These are phyloP conservation scores for Trypanosoma congolense DNA, from an alignment of 208 protist species.

Conservation along the genomic window DNA sequence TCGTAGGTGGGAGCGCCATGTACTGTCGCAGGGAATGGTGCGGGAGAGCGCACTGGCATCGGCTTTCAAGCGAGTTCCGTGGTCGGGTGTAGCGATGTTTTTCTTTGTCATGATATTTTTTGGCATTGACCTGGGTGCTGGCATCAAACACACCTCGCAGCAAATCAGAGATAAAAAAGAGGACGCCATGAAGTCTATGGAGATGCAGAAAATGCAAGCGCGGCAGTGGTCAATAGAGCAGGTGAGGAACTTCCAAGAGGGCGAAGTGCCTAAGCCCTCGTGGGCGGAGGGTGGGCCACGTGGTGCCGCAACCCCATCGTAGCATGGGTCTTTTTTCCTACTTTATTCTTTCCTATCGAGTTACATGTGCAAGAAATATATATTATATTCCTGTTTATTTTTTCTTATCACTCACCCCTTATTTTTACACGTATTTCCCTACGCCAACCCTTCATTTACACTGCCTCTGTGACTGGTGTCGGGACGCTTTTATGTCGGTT, in stretches of 20 bases:
- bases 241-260: constrained; percentile 62
- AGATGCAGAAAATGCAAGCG: constrained; percentile 62
- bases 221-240: constrained; percentile 80
- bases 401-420: not conserved
- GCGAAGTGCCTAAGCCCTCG: constrained; percentile 68
- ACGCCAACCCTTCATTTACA: too few species aligned
- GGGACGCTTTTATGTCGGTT: too few species aligned
- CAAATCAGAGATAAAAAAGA: constrained; percentile 78
- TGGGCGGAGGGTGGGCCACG: constrained; percentile 61
- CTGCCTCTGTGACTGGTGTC: too few species aligned
- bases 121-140: constrained; percentile 70
- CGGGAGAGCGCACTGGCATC: constrained; percentile 41
- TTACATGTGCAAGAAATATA: not conserved
- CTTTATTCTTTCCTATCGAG: not conserved
- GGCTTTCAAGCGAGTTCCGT: constrained; percentile 58
- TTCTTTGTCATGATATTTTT: constrained; percentile 85
- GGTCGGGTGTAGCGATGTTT: constrained; percentile 75
- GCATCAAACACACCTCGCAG: constrained; percentile 67
- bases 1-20: constrained; percentile 70
- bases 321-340: not conserved
- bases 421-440: not conserved
- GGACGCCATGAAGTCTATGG: constrained; percentile 47
- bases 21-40: constrained; percentile 44
- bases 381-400: too few species aligned
- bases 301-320: not conserved